These are phyloP conservation scores for Macrophomina tecta DNA, from an alignment of 2,329 filamentous ascomycete species.

Conservation along the genomic window DNA sequence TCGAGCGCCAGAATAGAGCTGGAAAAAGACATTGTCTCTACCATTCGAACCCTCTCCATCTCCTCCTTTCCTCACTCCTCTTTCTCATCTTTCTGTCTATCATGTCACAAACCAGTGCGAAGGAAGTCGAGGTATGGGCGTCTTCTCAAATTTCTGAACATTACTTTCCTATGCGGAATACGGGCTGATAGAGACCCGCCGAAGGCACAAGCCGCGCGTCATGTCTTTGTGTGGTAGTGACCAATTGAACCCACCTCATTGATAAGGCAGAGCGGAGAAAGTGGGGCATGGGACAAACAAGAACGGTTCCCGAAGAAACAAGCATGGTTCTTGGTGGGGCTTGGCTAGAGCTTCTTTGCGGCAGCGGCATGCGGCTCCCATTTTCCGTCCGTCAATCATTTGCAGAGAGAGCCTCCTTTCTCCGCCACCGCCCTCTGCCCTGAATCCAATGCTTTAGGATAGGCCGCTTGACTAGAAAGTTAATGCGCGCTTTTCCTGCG, in stretches of 20 bases:
- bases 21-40: neutral
- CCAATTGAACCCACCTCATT: neutral
- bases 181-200: neutral
- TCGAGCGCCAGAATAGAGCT: neutral
- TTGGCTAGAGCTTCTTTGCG: conserved; percentile 25
- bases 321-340: conserved; percentile 12
- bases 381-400: conserved; percentile 7
- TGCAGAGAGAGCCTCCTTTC: neutral
- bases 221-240: neutral
- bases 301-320: neutral
- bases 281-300: neutral
- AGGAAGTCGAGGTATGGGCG: too few relatives aligned
- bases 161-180: neutral
- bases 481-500: neutral
- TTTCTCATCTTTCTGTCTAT: neutral
- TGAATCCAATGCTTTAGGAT: too few relatives aligned
- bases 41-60: too few relatives aligned
- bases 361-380: neutral
- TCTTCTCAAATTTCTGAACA: neutral
- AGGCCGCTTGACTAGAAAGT: neutral
- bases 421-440: neutral
- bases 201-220: neutral
- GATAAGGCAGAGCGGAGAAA: conserved; percentile 6
- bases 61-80: too few relatives aligned
- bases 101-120: too few relatives aligned